Base-by-base conservation (phyloP, 73 alveolate genomes). In the Paramecium biaurelia region DNA sequence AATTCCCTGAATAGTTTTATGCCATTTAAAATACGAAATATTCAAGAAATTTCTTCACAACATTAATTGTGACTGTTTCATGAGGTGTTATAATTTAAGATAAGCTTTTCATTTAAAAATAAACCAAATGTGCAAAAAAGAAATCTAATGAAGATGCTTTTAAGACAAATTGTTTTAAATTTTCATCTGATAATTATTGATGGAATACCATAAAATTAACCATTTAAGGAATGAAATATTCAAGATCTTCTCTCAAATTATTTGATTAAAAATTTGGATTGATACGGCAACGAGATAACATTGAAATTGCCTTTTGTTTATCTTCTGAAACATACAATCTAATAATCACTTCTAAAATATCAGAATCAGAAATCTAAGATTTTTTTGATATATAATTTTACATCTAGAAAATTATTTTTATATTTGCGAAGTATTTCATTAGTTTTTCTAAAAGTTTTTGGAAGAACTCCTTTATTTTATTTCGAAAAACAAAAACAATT, bases 231-330 rank as follows among this genome's bases (percentile, higher is more conserved):
- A 96, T 93, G 95, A 85, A 96, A 87, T 95, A 96, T 86, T 96
- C 99, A 30, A 96, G 93, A 67, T 97, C 99, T 70, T 93, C 90
- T 92, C 99, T 93, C 6, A 30, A 23, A 94, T 92, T 70, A 86
- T 86, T 92, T 26, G 92, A 53, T 42, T 95, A 57, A 93, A 97
- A 96, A 93, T 97, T 97, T 1, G 99, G 99, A 82, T 97, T 97
- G 68, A 97, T 93, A 86, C 98, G 92, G 18, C 94, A 93, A 45
- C 94, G 87, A 93, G 96, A 95, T 45, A 97, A 92, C 43, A 95
- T 95, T 18, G 92, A 90, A 30, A 97, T 94, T 9, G 74, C 45
- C 56, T 79, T 79, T 2, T 21, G 18, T 79, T 79, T 47, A 79
- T 79, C 43, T 10, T 79, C 90, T 43, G 90, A 21, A 30, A 79